A percentile compares a stretch with the other conserved stretches of the same genome.
phyloP scores from a whole-genome alignment of 2,329 filamentous ascomycete species.

The Hypoxylon sp. region DNA sequence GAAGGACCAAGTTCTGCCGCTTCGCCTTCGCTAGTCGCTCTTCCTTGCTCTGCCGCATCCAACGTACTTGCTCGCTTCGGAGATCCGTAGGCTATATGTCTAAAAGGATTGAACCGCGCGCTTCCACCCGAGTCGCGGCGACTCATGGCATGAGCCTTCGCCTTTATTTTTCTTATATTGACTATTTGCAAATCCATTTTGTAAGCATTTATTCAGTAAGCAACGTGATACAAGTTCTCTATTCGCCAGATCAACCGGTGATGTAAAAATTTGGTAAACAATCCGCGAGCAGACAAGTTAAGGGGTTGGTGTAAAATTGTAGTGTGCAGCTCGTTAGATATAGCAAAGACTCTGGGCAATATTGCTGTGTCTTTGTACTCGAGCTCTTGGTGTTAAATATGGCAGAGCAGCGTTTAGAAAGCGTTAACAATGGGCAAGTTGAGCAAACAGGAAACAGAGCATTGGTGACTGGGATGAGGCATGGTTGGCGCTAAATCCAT shows the following conservation, averaged over 20 bases:
- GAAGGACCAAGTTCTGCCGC: slow-evolving; percentile 18
- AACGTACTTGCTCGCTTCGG: slow-evolving; percentile 41
- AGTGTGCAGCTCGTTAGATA: slow-evolving; percentile 6
- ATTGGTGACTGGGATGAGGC: slow-evolving; percentile 21
- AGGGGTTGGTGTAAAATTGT: background rate
- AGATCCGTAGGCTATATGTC: slow-evolving; percentile 36
- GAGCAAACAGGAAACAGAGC: slow-evolving; percentile 15
- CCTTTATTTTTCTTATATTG: slow-evolving; percentile 41
- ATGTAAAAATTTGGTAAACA: background rate
- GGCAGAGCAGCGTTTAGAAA: slow-evolving; percentile 32
- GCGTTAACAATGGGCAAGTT: slow-evolving; percentile 17
- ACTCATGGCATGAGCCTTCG: slow-evolving; percentile 39
- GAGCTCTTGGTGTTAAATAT: slow-evolving; percentile 8
- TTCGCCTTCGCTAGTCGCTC: slow-evolving; percentile 5
- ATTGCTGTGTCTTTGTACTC: slow-evolving; percentile 22
- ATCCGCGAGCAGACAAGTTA: background rate
- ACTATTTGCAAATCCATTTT: slow-evolving; percentile 39
- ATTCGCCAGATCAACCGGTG: slow-evolving; percentile 7
- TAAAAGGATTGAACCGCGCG: slow-evolving; percentile 41
- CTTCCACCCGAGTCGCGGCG: slow-evolving; percentile 44
- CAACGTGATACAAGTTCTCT: background rate
- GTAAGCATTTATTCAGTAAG: slow-evolving; percentile 30
- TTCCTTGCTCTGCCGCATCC: slow-evolving; percentile 40
- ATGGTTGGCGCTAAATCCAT: slow-evolving; percentile 22
- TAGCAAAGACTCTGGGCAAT: background rate